Percentiles rank a stretch among this genome's conserved stretches.
These are phyloP conservation scores for Calocybe gangraenosa DNA, from an alignment of 768 basidiomycete genomes.

Conservation along the genomic window DNA sequence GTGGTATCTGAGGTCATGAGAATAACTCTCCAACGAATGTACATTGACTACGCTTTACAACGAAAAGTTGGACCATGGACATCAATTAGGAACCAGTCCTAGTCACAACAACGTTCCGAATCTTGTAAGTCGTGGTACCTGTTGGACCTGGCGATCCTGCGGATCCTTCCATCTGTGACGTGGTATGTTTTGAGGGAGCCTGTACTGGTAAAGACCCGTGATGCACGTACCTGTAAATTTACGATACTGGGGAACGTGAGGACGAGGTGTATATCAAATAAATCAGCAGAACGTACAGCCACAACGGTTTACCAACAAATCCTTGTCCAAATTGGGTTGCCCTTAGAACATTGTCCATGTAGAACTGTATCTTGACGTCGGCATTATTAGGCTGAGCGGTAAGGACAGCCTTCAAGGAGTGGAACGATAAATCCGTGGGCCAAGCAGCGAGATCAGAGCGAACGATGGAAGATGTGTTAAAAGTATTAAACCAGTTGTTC, in stretches of 20 bases:
- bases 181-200: no score
- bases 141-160: constrained; percentile 38
- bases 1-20: no score
- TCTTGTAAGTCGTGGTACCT: constrained; percentile 37
- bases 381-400: constrained; percentile 31
- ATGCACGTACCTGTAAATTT: constrained; percentile 31
- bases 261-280: not conserved
- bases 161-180: constrained; percentile 49
- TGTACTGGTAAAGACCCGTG: not conserved
- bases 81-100: constrained; percentile 26
- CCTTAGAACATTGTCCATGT: constrained; percentile 32
- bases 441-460: constrained; percentile 34
- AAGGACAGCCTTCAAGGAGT: constrained; percentile 36
- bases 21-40: no score
- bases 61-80: no score
- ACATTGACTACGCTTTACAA: no score
- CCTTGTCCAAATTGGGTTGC: constrained; percentile 36
- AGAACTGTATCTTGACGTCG: constrained; percentile 38
- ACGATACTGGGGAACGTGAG: constrained; percentile 28
- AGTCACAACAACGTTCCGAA: constrained; percentile 36
- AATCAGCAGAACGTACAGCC: constrained; percentile 26
- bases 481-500: constrained; percentile 42
- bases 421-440: constrained; percentile 41
- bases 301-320: constrained; percentile 36
- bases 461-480: constrained; percentile 40